phyloP scores from a whole-genome alignment of 2,329 filamentous ascomycete species.

The Xylaria digitata region DNA sequence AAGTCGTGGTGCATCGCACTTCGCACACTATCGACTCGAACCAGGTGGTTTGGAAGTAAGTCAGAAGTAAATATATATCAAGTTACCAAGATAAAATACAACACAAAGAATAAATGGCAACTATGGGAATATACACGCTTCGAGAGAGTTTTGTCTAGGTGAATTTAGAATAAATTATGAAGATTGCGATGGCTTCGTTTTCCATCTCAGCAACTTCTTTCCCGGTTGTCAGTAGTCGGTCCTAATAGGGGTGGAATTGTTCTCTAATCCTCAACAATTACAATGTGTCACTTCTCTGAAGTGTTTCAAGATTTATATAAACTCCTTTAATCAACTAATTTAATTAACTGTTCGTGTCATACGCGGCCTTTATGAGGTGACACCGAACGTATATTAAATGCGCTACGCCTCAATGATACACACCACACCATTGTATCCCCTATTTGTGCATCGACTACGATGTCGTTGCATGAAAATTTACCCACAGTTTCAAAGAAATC shows the following conservation, averaged over 20 bases:
- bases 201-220: background rate
- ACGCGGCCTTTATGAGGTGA: background rate
- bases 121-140: background rate
- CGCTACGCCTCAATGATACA: background rate
- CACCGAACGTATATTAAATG: constrained; percentile 4
- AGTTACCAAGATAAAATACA: background rate
- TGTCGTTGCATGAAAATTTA: background rate
- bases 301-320: background rate
- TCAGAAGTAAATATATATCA: background rate
- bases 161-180: too few relatives aligned
- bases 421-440: background rate
- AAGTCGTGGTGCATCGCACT: background rate
- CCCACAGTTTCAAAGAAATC: constrained; percentile 5
- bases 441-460: background rate
- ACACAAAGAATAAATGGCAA: background rate
- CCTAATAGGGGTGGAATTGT: background rate
- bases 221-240: background rate
- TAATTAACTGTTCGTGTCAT: background rate
- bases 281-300: background rate
- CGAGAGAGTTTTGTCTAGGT: too few relatives aligned
- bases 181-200: background rate
- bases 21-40: background rate
- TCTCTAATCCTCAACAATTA: background rate
- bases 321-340: background rate
- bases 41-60: background rate